Conservation (phyloP, 257 asterid genomes). For the Solanum etuberosum region DNA sequence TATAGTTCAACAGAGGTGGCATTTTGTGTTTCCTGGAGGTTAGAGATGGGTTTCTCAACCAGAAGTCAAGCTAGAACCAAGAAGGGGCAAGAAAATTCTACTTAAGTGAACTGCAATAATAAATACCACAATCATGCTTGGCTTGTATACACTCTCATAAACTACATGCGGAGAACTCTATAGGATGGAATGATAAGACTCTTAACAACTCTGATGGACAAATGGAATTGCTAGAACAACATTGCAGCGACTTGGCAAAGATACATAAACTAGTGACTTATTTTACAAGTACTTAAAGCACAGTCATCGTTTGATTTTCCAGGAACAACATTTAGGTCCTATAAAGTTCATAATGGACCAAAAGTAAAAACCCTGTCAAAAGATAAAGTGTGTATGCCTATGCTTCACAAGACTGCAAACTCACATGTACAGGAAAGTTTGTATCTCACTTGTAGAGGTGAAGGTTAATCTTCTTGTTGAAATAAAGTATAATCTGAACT, state of each 20-base stretch:
- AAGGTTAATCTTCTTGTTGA: conserved; percentile 52
- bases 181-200: neutral
- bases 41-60: neutral
- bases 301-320: neutral
- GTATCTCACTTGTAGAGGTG: neutral
- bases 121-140: neutral
- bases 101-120: neutral
- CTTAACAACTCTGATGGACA: neutral
- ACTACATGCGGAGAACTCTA: neutral
- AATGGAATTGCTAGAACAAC: neutral
- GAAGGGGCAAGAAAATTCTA: neutral
- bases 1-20: neutral
- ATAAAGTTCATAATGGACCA: neutral
- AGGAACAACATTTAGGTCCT: neutral
- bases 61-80: neutral
- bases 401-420: neutral
- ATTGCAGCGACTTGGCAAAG: neutral
- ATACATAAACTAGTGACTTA: neutral
- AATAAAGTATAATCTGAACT: conserved; percentile 62
- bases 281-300: neutral
- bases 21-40: neutral
- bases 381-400: neutral
- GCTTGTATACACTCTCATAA: neutral
- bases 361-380: neutral
- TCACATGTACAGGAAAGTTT: neutral